Percentiles rank a stretch among this genome's conserved stretches.
Evolutionary conservation across 768 basidiomycete species (phyloP).

Genomic region (Dendrothele bispora): DNA sequence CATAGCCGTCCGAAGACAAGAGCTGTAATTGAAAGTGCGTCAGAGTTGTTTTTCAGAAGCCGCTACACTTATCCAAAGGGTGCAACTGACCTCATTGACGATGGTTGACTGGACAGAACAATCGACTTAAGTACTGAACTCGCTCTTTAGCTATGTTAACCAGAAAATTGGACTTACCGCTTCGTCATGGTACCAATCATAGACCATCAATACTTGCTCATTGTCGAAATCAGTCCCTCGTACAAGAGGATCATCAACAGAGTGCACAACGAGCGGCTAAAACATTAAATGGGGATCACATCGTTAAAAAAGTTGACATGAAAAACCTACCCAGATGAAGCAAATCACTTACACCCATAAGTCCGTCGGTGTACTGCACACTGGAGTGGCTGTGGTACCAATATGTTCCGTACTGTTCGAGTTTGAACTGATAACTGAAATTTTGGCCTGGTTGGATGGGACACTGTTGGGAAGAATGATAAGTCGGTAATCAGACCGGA

Average conservation of each 20-base stretch:
- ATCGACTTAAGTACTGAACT: too few relatives aligned
- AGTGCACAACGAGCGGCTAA: neutral
- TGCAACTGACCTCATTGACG: neutral
- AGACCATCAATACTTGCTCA: neutral
- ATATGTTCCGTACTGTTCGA: constrained; percentile 6
- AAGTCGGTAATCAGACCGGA: too few relatives aligned
- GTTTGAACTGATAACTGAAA: constrained; percentile 1
- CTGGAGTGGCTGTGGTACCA: constrained; percentile 19
- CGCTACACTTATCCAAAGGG: too few relatives aligned
- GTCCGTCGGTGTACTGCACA: constrained; percentile 14
- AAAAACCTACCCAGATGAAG: too few relatives aligned
- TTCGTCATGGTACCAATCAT: neutral
- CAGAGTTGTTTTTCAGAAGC: neutral
- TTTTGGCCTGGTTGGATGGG: neutral
- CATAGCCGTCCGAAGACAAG: neutral
- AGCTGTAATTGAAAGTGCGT: neutral
- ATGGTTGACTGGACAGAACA: neutral
- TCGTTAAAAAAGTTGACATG: neutral
- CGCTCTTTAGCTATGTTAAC: too few relatives aligned
- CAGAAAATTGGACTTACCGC: too few relatives aligned
- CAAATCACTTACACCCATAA: constrained; percentile 9
- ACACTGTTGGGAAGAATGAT: too few relatives aligned
- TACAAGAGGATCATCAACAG: neutral
- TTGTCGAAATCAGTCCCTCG: neutral
- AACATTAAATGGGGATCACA: neutral